Percentiles rank a stretch among this genome's conserved stretches.
These are phyloP conservation scores for Akanthomyces uredinophilus DNA, from an alignment of 2,329 filamentous ascomycete genomes.

Conservation along the genomic window DNA sequence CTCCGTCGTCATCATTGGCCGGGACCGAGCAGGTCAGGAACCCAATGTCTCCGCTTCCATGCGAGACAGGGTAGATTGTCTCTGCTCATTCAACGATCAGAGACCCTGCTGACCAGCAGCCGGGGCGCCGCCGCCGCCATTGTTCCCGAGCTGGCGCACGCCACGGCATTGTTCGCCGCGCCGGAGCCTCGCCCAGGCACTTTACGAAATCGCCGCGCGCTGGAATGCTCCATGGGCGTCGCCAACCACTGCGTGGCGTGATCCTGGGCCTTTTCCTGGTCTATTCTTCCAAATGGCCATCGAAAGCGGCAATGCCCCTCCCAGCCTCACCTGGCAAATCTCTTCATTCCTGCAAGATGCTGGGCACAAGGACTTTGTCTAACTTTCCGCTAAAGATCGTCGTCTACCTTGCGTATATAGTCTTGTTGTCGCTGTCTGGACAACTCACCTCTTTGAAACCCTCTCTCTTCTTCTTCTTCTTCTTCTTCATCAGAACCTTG, in stretches of 20 bases:
- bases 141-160: too few relatives aligned
- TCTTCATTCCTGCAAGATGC: slow-evolving; percentile 13
- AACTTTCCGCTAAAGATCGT: not conserved
- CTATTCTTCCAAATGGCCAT: not conserved
- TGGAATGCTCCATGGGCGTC: slow-evolving; percentile 1
- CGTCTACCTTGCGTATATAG: slow-evolving; percentile 1
- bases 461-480: not conserved
- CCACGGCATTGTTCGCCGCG: not conserved
- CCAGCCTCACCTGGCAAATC: slow-evolving; percentile 2
- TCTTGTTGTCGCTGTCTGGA: not conserved
- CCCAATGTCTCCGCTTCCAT: slow-evolving; percentile 8
- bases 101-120: too few relatives aligned
- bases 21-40: not conserved
- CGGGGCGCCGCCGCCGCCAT: too few relatives aligned
- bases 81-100: not conserved
- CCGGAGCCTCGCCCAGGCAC: not conserved
- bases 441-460: not conserved
- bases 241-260: not conserved
- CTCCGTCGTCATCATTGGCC: slow-evolving; percentile 2
- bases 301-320: not conserved
- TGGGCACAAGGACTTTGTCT: not conserved
- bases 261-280: not conserved
- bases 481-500: not conserved
- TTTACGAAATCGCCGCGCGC: not conserved
- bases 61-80: slow-evolving; percentile 7